A percentile compares a stretch with the other conserved stretches of the same genome.
These are phyloP conservation scores for Drechslerella dactyloides DNA, from an alignment of 2,329 filamentous ascomycete species.

Conservation along the genomic window DNA sequence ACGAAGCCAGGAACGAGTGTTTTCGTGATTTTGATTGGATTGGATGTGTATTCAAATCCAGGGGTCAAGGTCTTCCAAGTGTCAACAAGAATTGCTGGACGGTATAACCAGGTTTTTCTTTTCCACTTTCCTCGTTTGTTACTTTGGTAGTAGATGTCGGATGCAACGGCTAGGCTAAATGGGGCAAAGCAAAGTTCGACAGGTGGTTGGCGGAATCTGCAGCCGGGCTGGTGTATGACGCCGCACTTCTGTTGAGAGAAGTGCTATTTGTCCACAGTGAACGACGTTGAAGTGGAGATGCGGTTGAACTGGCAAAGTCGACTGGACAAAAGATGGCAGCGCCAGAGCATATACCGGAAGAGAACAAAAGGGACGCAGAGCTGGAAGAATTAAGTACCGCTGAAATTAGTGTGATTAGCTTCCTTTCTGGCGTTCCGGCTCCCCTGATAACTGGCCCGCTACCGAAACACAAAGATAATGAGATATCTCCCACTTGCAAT, in stretches of 20 bases:
- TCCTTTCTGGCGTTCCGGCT: neutral
- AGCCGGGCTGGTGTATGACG: neutral
- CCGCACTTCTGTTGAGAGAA: conserved; percentile 48
- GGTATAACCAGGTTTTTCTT: neutral
- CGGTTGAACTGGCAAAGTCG: neutral
- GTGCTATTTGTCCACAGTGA: neutral
- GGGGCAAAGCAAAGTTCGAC: conserved; percentile 13
- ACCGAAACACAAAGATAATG: too few relatives aligned
- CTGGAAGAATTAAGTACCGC: conserved; percentile 8
- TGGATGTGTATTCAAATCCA: neutral
- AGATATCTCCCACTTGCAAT: too few relatives aligned
- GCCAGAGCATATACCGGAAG: too few relatives aligned
- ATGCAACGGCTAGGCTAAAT: conserved; percentile 37
- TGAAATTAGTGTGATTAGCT: too few relatives aligned
- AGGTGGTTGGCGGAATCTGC: neutral
- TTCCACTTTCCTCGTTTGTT: neutral
- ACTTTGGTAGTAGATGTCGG: conserved; percentile 2
- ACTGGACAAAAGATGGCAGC: too few relatives aligned
- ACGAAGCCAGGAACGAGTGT: neutral
- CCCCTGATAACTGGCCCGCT: too few relatives aligned
- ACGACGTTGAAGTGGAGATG: conserved; percentile 23
- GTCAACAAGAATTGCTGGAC: neutral
- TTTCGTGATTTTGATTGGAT: neutral
- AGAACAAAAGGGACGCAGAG: too few relatives aligned
- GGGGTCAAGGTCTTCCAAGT: neutral